Evolutionary conservation across 306 rosid genomes (phyloP).

Genomic region (Delonix regia): DNA sequence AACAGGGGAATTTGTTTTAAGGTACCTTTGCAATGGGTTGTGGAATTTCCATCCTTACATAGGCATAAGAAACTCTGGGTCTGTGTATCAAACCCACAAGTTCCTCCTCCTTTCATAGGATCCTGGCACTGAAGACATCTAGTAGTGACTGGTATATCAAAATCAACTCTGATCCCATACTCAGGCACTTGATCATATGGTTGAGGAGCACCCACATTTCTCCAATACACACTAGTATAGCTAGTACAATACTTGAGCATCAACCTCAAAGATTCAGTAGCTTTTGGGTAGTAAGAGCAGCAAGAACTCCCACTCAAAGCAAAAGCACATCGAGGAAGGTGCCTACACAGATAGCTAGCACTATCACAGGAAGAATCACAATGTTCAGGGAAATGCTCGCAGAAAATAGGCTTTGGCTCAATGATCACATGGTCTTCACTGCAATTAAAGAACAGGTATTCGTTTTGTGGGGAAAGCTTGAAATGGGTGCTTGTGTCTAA

Average conservation of each 20-base stretch:
- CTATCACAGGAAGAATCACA: conserved; percentile 95
- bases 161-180: conserved; percentile 83
- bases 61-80: conserved; percentile 68
- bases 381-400: conserved; percentile 74
- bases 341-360: conserved; percentile 85
- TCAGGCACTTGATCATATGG: conserved; percentile 87
- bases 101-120: conserved; percentile 76
- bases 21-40: conserved; percentile 81
- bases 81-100: conserved; percentile 73
- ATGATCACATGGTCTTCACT: conserved; percentile 68
- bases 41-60: conserved; percentile 69
- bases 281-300: conserved; percentile 86
- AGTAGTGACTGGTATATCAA: conserved; percentile 77
- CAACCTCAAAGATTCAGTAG: conserved; percentile 72
- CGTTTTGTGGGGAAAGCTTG: conserved; percentile 72
- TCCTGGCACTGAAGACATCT: conserved; percentile 88
- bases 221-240: conserved; percentile 91
- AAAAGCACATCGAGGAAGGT: conserved; percentile 71
- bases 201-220: conserved; percentile 69
- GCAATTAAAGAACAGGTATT: conserved; percentile 91
- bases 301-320: conserved; percentile 60
- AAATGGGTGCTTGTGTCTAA: conserved; percentile 77
- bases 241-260: conserved; percentile 81
- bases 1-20: not conserved
- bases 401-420: conserved; percentile 81